These are phyloP conservation scores for Candida ficus DNA, from an alignment of 805 yeast species.

Conservation along the genomic window DNA sequence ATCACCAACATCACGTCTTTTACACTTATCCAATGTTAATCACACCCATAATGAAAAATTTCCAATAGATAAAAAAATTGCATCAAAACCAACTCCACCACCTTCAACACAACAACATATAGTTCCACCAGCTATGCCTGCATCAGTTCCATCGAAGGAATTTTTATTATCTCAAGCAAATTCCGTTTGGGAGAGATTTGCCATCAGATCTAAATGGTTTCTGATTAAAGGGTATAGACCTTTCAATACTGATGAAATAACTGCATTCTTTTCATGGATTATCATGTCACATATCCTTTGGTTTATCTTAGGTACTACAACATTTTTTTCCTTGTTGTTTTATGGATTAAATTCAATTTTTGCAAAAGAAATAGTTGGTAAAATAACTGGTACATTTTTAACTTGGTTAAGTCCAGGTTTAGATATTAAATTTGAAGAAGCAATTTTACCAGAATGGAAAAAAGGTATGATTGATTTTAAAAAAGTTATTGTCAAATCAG, in stretches of 20 bases:
- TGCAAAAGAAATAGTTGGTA: constrained; percentile 86
- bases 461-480: constrained; percentile 77
- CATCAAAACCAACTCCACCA: neutral
- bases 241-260: constrained; percentile 79
- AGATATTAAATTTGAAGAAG: constrained; percentile 79
- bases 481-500: constrained; percentile 61
- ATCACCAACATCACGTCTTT: too few species aligned
- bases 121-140: constrained; percentile 2
- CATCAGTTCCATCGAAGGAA: constrained; percentile 16
- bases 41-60: too few species aligned
- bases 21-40: too few species aligned
- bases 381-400: constrained; percentile 68
- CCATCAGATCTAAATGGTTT: constrained; percentile 67
- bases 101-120: neutral
- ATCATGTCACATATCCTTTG: constrained; percentile 79
- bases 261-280: constrained; percentile 87
- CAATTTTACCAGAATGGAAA: constrained; percentile 89
- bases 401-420: constrained; percentile 70
- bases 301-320: constrained; percentile 81
- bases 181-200: constrained; percentile 35
- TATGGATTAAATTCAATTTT: constrained; percentile 71
- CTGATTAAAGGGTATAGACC: constrained; percentile 75
- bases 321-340: constrained; percentile 77
- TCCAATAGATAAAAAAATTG: neutral
- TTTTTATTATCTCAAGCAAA: constrained; percentile 15